Conservation (phyloP, 2,329 filamentous ascomycete genomes). For the Capronia epimyces region DNA sequence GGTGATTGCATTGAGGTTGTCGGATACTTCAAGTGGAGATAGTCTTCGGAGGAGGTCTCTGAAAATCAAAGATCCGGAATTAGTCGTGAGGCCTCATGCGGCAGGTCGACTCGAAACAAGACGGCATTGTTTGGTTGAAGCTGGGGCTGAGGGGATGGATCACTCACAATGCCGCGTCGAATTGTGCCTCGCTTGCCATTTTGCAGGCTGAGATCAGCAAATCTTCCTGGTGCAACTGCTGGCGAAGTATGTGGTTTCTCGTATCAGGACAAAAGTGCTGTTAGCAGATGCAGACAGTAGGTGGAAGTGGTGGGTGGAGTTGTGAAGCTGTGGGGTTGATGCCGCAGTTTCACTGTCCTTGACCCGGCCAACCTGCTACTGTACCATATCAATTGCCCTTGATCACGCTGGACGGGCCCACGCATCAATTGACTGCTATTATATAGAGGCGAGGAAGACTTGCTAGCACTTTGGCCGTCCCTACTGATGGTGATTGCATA, state of each 20-base stretch:
- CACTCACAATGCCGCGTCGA: constrained; percentile 48
- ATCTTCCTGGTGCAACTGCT: not conserved
- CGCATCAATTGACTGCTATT: no score
- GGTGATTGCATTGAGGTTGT: constrained; percentile 85
- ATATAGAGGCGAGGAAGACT: no score
- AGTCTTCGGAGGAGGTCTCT: constrained; percentile 98
- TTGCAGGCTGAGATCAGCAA: not conserved
- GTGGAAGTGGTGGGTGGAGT: not conserved
- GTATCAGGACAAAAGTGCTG: not conserved
- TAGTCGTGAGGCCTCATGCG: not conserved
- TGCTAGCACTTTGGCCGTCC: no score
- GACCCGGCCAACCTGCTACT: no score
- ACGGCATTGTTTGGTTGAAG: not conserved
- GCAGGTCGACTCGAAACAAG: not conserved
- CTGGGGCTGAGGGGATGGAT: not conserved
- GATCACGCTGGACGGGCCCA: no score
- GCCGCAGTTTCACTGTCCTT: not conserved
- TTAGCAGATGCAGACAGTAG: not conserved
- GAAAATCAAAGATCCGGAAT: constrained; percentile 25
- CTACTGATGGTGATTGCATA: no score
- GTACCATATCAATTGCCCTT: no score
- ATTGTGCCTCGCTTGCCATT: constrained; percentile 40
- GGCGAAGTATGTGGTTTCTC: not conserved
- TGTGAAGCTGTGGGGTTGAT: not conserved
- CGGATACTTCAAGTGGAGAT: constrained; percentile 84